These are phyloP conservation scores for Eucalyptus erythrocorys DNA, from an alignment of 345 rosid species.

Conservation along the genomic window DNA sequence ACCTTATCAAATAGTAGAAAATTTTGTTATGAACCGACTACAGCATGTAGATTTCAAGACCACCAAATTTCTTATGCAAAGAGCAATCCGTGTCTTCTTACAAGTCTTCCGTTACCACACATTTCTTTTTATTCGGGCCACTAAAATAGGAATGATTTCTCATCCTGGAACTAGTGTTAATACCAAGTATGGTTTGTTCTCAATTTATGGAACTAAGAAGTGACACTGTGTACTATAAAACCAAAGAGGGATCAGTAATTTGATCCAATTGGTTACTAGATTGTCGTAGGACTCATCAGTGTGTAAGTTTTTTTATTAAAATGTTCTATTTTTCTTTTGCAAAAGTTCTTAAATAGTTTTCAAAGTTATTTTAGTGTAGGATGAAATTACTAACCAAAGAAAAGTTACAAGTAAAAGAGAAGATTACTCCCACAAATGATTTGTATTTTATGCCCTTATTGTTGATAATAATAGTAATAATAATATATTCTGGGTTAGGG, in stretches of 20 bases:
- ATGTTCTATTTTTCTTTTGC: no score
- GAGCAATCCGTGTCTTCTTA: neutral
- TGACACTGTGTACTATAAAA: accelerated
- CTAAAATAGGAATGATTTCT: neutral
- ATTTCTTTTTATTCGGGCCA: neutral
- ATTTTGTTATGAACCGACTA: neutral
- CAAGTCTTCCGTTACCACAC: accelerated
- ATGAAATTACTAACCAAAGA: neutral
- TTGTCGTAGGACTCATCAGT: neutral
- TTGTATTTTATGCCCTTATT: neutral
- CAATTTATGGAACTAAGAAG: no score
- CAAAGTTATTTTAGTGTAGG: neutral
- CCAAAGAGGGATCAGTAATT: accelerated
- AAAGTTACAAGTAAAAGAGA: neutral
- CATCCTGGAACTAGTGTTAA: no score
- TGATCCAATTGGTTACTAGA: neutral
- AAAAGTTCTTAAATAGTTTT: no score
- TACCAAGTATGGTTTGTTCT: no score
- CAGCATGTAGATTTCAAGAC: neutral
- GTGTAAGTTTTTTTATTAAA: neutral
- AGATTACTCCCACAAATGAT: neutral
- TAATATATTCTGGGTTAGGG: neutral
- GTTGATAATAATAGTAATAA: no score
- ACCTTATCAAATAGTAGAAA: neutral
- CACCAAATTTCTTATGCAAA: neutral